Evolutionary conservation across 73 alveolate genomes (phyloP).

Genomic region (Tetrahymena elliotti): DNA sequence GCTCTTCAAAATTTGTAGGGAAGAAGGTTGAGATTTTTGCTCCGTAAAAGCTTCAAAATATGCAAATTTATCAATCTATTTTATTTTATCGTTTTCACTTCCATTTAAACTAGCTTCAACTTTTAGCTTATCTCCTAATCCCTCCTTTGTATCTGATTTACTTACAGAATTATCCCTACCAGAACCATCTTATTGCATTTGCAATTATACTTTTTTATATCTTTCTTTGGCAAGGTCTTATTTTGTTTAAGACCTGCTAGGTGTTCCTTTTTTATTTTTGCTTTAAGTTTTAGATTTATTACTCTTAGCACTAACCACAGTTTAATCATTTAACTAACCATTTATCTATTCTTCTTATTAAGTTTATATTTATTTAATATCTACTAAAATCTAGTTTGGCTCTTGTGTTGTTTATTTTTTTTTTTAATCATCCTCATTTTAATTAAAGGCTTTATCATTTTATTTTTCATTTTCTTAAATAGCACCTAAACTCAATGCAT

Average conservation of each 20-base stretch:
- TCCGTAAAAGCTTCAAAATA: background rate
- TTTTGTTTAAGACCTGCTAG: background rate
- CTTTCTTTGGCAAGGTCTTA: background rate
- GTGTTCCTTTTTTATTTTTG: background rate
- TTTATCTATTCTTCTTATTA: background rate
- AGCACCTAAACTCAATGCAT: background rate
- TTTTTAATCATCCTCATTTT: too few species aligned
- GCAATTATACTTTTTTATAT: background rate
- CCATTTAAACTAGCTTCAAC: background rate
- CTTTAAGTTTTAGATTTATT: background rate
- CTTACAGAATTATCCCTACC: background rate
- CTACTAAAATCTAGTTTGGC: background rate
- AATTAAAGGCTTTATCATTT: too few species aligned
- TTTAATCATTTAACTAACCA: background rate
- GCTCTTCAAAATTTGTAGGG: background rate
- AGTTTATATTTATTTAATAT: background rate
- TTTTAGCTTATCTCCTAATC: background rate
- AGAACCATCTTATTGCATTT: background rate
- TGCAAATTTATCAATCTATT: background rate
- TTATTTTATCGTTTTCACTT: background rate
- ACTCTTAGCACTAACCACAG: background rate
- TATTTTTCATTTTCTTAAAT: too few species aligned
- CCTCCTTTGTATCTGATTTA: background rate
- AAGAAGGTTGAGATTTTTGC: background rate
- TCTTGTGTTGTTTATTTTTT: background rate